Base-by-base conservation (phyloP, 2,329 filamentous ascomycete genomes). In the Moelleriella libera region DNA sequence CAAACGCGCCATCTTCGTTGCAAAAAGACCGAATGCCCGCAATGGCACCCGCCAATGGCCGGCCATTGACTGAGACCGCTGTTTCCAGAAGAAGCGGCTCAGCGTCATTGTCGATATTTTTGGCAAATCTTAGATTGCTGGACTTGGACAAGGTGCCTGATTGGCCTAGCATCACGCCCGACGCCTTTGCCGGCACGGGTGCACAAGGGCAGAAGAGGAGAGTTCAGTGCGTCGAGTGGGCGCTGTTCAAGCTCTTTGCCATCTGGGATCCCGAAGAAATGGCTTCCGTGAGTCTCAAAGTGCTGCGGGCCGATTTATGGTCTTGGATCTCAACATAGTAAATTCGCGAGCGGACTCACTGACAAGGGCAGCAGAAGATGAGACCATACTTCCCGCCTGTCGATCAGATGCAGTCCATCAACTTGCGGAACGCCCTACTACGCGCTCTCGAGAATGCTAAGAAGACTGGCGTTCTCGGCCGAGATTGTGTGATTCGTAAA, bases 321-420 rank as follows among this genome's bases (percentile, higher is more conserved):
- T 21, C 21, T 21, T 21, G 21, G 21, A 21, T 21, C 21, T 21
- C 21, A 21, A 21, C 21, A 21, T 21, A 21, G 21, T 21, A 21
- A 21, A 9, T 9, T 12, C 8, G 12, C 8, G 34, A 12, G 34
- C 34, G 8, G 8, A 37, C 34, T 37, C 8, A 37, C 34, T 8
- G 12, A 9, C 34, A 12, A 37, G 34, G 34, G 8, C 3, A 12
- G 34, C 58, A 90, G 84, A 96, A 92, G 74, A 74, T 97, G 8
- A 82, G 83, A 49, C 86, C 88, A 0, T 92, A 90, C 69, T 97
- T 94, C 59, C 92, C 92, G 12, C 87, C 92, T 0, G 74, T 86
- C 53, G 89, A 96, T 57, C 88, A 90, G 39, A 74, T 94, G 44
- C 89, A 96, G 64, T 96, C 89, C 5, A 72, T 94, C 55, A 95